Base-by-base conservation (phyloP, 768 basidiomycete genomes). In the Agrocybe pediades region DNA sequence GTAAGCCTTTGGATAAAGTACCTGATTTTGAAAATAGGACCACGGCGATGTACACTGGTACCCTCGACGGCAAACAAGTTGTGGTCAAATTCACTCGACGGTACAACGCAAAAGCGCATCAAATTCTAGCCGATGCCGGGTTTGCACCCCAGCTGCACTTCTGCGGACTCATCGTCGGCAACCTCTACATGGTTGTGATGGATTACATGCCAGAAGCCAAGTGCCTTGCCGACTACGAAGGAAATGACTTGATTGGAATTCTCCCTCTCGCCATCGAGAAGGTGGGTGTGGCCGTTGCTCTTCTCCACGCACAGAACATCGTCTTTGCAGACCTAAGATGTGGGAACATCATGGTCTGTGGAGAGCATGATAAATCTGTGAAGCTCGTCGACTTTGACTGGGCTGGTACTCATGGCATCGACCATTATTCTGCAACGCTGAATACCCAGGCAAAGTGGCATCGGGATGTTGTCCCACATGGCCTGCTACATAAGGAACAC, bases 351-450 rank as follows among this genome's bases (percentile, higher is more conserved):
- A 41, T 70, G 49, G 56, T 51, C 40, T 25, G 29, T 36, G 36
- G 53, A 23, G 29, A 46, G 43, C 52, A 57, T 25, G 41, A 17
- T 21, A 48, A 47, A 40, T 59, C 49, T 17, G 43, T 63, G 43
- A 15, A 7, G 7, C 56, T 71, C 13, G 55, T 69, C 30, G 64
- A 69, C 54, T 69, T 69, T 49, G 67, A 71, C 56, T 71, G 65
- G 69, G 48, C 61, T 23, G 69, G 60, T 13, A 54, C 50, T 39
- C 48, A 49, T 27, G 60, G 51, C 6, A 41, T 62, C 43, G 57
- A 41, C 49, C 49, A 57, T 56, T 70, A 69, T 48, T 65, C 67
- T 9, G 51, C 61, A 20, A 55, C 56, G 46, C 53, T 65, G 24
- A 62, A 60, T 48, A 15, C 15, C 15, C 7, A 6, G 6, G 15